Evolutionary conservation across 331 rosid genomes (phyloP).

Genomic region (Quercus phellos): DNA sequence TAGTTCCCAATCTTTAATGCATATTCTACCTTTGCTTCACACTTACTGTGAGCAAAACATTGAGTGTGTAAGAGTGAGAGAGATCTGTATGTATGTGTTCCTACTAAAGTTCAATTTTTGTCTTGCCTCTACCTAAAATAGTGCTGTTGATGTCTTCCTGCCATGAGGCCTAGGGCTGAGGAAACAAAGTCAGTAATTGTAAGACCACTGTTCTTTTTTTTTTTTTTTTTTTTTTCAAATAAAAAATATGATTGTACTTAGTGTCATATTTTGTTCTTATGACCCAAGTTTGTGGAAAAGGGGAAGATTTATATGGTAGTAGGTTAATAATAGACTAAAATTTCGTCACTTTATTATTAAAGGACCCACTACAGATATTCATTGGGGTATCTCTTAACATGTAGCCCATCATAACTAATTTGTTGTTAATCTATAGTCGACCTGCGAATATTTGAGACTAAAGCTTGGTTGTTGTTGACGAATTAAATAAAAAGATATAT

Average conservation of each 20-base stretch:
- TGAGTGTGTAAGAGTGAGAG: background rate
- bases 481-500: background rate
- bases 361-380: no score
- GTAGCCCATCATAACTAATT: no score
- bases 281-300: no score
- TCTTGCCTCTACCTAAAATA: conserved; percentile 19
- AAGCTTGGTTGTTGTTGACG: no score
- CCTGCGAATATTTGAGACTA: no score
- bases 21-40: conserved; percentile 11
- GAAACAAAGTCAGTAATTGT: conserved; percentile 10
- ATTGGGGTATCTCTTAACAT: no score
- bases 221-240: background rate
- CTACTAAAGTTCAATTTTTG: conserved; percentile 21
- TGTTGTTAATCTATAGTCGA: no score
- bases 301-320: no score
- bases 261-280: no score
- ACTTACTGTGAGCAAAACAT: background rate
- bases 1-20: conserved; percentile 8
- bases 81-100: conserved; percentile 5
- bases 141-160: conserved; percentile 13
- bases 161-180: conserved; percentile 13
- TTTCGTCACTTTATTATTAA: no score
- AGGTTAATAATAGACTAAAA: no score
- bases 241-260: no score
- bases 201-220: background rate